Percentiles rank a stretch among this genome's conserved stretches.
These are phyloP conservation scores for Spironucleus salmonicida DNA, from an alignment of 208 protist species.

Conservation along the genomic window DNA sequence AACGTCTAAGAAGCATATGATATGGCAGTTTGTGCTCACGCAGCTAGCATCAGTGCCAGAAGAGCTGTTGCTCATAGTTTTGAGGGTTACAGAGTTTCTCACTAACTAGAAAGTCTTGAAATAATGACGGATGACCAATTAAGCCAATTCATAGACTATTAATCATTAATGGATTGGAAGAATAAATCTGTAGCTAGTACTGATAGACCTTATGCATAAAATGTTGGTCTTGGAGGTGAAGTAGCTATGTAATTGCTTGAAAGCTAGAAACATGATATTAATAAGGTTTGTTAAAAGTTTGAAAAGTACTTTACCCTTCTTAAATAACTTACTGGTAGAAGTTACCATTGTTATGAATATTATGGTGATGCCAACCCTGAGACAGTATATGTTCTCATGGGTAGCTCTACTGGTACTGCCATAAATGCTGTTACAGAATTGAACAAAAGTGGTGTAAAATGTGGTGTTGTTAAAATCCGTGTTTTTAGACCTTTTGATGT, in stretches of 20 bases:
- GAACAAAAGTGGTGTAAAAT: conserved; percentile 43
- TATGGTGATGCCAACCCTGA: conserved; percentile 46
- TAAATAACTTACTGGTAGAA: conserved; percentile 44
- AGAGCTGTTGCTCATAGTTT: conserved; percentile 54
- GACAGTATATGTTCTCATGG: conserved; percentile 52
- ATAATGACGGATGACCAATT: conserved; percentile 38
- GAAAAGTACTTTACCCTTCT: conserved; percentile 47
- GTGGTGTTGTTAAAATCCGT: conserved; percentile 55
- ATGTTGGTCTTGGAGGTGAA: conserved; percentile 46
- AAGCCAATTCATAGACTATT: conserved; percentile 12
- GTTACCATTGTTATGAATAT: conserved; percentile 55
- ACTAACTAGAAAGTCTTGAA: conserved; percentile 46
- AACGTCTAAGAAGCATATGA: conserved; percentile 53
- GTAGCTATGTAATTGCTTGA: conserved; percentile 53
- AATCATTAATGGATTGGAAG: conserved; percentile 33
- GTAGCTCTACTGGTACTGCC: conserved; percentile 30
- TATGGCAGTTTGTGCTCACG: conserved; percentile 51
- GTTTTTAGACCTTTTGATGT: conserved; percentile 52
- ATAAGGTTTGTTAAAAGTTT: conserved; percentile 46
- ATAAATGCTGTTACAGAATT: conserved; percentile 47
- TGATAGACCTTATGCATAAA: conserved; percentile 44
- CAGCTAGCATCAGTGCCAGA: conserved; percentile 47
- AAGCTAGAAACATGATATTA: conserved; percentile 44
- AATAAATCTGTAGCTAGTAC: conserved; percentile 47
- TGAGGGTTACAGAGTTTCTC: conserved; percentile 50